Evolutionary conservation across 1,284 basidiomycete species (phyloP).

Genomic region (Ceratobasidium sp.): DNA sequence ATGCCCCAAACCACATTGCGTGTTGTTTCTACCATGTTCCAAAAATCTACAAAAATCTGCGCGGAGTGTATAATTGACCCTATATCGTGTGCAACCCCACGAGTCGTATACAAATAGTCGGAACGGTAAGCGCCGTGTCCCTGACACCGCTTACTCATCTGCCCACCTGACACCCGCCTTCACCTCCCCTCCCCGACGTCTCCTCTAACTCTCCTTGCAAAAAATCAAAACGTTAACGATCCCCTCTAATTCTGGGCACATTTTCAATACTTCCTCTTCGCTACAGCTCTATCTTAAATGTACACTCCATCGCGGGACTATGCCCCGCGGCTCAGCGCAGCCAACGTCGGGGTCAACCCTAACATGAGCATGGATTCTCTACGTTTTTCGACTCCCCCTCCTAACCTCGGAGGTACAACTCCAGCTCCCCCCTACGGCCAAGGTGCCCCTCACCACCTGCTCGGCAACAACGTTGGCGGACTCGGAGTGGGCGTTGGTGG

Average conservation of each 20-base stretch:
- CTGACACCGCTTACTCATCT: no score
- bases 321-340: slow-evolving; percentile 40
- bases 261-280: neutral
- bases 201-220: no score
- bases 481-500: slow-evolving; percentile 23
- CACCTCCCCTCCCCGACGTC: no score
- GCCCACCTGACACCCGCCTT: no score
- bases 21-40: no score
- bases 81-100: no score
- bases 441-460: slow-evolving; percentile 35
- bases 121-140: no score
- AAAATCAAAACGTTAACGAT: neutral
- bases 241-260: neutral
- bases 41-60: no score
- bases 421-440: slow-evolving; percentile 40
- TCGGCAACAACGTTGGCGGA: slow-evolving; percentile 18
- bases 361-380: slow-evolving; percentile 42
- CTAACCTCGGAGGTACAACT: slow-evolving; percentile 34
- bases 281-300: neutral
- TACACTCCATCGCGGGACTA: slow-evolving; percentile 39
- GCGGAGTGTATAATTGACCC: no score
- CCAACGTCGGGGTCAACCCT: slow-evolving; percentile 42
- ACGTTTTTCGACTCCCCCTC: slow-evolving; percentile 38
- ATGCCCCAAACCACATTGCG: no score
- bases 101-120: no score